Percentiles rank a stretch among this genome's conserved stretches.
phyloP scores from a whole-genome alignment of 106 monocot genomes.

The Dendrobium nobile region DNA sequence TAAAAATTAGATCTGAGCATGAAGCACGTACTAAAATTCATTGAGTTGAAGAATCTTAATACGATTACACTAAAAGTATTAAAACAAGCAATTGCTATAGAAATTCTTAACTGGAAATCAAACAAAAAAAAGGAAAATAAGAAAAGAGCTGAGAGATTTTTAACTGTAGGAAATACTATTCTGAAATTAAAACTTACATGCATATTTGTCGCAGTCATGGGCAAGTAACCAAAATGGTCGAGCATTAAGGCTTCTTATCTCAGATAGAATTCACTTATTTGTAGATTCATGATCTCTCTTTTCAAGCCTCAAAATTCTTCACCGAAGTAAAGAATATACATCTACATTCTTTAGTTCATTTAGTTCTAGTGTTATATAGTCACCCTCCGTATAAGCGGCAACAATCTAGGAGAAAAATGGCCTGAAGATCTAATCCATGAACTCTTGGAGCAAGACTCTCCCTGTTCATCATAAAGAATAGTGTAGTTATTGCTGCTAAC shows the following conservation, averaged over 20 bases:
- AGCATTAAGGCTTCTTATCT: background rate
- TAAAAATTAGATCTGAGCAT: background rate
- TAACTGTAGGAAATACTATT: background rate
- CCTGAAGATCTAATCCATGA: conserved; percentile 11
- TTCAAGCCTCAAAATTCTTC: background rate
- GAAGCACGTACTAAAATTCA: background rate
- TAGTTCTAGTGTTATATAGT: background rate
- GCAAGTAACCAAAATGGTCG: background rate
- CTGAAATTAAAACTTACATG: background rate
- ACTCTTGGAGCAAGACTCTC: conserved; percentile 26
- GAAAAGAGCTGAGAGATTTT: background rate
- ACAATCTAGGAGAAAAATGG: conserved; percentile 6
- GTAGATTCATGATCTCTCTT: background rate
- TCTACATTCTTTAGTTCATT: background rate
- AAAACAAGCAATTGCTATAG: background rate
- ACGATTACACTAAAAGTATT: background rate
- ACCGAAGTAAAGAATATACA: background rate
- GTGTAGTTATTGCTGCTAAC: conserved; percentile 87
- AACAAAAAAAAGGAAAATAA: background rate
- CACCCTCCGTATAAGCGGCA: background rate
- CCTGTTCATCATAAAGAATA: conserved; percentile 55
- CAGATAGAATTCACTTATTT: background rate
- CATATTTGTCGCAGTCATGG: background rate
- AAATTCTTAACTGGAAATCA: background rate
- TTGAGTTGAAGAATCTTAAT: background rate